Evolutionary conservation across 129 eudicot species (phyloP).

Genomic region (Chrysanthemum seticuspe): DNA sequence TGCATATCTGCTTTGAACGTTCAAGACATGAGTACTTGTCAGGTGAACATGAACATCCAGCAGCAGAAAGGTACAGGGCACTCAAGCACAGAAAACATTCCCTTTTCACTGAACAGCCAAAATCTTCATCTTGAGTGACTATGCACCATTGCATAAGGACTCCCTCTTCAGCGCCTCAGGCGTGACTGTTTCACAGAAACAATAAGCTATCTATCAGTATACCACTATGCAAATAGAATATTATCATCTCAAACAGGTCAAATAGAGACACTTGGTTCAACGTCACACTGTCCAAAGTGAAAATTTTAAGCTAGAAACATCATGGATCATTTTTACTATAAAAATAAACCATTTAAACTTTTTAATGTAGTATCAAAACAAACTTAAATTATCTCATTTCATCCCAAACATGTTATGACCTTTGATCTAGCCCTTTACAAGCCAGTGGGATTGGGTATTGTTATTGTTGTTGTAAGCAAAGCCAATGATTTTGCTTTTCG

Average conservation of each 20-base stretch:
- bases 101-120: constrained; percentile 44
- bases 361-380: no score
- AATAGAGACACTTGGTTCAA: background rate
- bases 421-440: no score
- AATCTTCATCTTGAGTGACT: constrained; percentile 43
- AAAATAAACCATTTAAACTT: no score
- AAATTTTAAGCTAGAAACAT: background rate
- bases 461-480: background rate
- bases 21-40: constrained; percentile 60
- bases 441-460: no score
- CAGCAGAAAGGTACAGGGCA: constrained; percentile 74
- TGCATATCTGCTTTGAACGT: constrained; percentile 67
- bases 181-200: constrained; percentile 38
- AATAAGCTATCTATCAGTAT: background rate
- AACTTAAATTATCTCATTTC: no score
- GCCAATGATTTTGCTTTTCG: background rate
- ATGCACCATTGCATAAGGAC: constrained; percentile 43
- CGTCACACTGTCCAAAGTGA: background rate
- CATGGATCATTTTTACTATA: background rate
- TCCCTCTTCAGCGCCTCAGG: constrained; percentile 46
- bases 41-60: constrained; percentile 65
- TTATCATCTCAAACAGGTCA: background rate
- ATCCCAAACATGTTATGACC: no score
- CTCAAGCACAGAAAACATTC: constrained; percentile 62
- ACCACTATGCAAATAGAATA: background rate